Evolutionary conservation across 1,284 basidiomycete species (phyloP).

Genomic region (Rhodotorula sp.): DNA sequence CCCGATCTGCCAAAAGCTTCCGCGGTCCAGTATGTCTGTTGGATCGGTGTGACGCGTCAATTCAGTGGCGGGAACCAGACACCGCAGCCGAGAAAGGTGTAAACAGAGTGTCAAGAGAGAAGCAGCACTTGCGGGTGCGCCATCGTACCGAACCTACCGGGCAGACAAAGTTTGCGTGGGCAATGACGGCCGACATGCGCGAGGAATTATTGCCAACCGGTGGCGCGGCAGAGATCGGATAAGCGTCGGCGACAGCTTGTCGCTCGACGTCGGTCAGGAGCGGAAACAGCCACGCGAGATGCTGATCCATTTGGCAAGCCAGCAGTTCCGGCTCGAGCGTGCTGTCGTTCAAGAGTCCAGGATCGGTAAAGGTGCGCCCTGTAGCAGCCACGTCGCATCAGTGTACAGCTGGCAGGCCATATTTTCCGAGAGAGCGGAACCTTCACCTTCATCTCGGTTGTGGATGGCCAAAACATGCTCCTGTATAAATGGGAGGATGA

Average conservation of each 20-base stretch:
- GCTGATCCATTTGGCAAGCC: background rate
- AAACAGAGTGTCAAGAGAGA: too few species aligned
- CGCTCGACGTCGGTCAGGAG: background rate
- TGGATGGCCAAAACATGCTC: background rate
- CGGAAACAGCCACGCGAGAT: background rate
- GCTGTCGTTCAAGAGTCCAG: background rate
- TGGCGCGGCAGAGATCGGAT: background rate
- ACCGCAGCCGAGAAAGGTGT: background rate
- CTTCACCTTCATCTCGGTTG: background rate
- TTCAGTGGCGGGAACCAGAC: background rate
- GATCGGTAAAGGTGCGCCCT: background rate
- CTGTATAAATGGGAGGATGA: background rate
- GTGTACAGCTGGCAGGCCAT: background rate
- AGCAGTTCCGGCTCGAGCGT: background rate
- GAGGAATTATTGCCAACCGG: background rate
- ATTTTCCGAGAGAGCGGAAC: background rate
- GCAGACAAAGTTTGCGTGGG: background rate
- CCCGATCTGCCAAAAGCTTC: background rate
- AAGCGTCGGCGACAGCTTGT: background rate
- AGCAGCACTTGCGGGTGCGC: too few species aligned
- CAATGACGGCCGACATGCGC: background rate
- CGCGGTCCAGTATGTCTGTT: background rate
- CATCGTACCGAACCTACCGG: background rate
- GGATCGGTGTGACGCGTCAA: background rate
- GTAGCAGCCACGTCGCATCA: background rate